These are phyloP conservation scores for Hyaloscypha variabilis DNA, from an alignment of 495 filamentous ascomycete genomes.

Conservation along the genomic window DNA sequence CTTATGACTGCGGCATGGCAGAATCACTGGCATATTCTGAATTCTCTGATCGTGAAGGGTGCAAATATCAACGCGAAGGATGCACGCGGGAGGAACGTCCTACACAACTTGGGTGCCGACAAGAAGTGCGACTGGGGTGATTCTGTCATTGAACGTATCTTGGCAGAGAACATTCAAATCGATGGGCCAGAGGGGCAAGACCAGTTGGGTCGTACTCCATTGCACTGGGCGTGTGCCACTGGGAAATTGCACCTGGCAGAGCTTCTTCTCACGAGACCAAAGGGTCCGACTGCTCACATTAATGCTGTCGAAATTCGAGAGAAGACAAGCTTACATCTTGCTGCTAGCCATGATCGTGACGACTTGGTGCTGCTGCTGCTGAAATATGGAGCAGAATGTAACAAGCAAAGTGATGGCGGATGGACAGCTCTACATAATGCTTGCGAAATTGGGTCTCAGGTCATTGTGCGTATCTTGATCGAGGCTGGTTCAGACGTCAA, in stretches of 20 bases:
- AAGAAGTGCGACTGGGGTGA: constrained; percentile 55
- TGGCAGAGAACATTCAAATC: constrained; percentile 45
- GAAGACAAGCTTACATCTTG: constrained; percentile 64
- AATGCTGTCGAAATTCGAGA: constrained; percentile 54
- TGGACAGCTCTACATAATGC: constrained; percentile 71
- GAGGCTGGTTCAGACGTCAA: constrained; percentile 57
- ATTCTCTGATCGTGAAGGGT: constrained; percentile 28
- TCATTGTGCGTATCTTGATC: constrained; percentile 42
- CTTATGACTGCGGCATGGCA: constrained; percentile 33
- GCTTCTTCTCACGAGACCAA: constrained; percentile 50
- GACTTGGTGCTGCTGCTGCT: constrained; percentile 60
- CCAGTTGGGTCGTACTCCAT: constrained; percentile 52
- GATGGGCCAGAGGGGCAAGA: constrained; percentile 46
- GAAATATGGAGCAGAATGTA: constrained; percentile 51
- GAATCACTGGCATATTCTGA: constrained; percentile 30
- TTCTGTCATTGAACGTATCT: constrained; percentile 48
- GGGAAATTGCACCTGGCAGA: constrained; percentile 59
- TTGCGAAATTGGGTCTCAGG: constrained; percentile 54
- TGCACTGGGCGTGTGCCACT: constrained; percentile 67
- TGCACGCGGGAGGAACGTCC: constrained; percentile 30
- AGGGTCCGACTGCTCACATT: constrained; percentile 47
- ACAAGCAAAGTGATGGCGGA: constrained; percentile 47
- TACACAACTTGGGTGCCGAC: constrained; percentile 61
- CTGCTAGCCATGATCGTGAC: constrained; percentile 46
- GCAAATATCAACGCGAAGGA: constrained; percentile 34